A percentile compares a stretch with the other conserved stretches of the same genome.
Evolutionary conservation across 768 basidiomycete species (phyloP).

Genomic region (Cystofilobasidium bisporidii): DNA sequence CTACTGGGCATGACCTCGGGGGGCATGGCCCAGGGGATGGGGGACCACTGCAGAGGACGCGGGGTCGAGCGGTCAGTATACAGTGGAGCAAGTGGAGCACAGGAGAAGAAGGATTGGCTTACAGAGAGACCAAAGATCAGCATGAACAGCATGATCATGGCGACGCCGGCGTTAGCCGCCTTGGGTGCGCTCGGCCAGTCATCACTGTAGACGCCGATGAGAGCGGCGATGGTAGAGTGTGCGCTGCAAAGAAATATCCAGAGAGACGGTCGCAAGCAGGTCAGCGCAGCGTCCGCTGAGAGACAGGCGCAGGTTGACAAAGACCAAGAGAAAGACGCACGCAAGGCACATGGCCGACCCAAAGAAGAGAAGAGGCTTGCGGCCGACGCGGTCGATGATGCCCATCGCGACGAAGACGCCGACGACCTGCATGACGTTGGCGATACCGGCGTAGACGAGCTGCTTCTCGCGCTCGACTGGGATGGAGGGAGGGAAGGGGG

Average conservation of each 20-base stretch:
- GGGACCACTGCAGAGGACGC: too few species aligned
- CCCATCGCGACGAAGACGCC: conserved; percentile 14
- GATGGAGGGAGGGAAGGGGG: too few species aligned
- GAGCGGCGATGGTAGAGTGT: conserved; percentile 5
- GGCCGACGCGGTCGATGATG: conserved; percentile 27
- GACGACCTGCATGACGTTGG: conserved; percentile 29
- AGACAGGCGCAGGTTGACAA: too few species aligned
- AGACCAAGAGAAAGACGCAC: background rate
- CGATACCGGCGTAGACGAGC: conserved; percentile 23
- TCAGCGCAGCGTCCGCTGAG: too few species aligned
- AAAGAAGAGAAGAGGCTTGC: conserved; percentile 19
- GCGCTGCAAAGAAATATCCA: background rate
- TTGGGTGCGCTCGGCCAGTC: conserved; percentile 1
- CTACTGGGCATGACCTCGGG: background rate
- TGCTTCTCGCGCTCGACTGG: background rate
- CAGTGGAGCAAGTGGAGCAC: too few species aligned
- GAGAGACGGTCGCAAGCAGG: too few species aligned
- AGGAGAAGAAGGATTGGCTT: too few species aligned
- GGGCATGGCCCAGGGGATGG: background rate
- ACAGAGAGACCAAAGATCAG: background rate
- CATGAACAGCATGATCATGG: conserved; percentile 3
- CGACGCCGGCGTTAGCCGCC: background rate
- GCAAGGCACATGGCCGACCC: background rate
- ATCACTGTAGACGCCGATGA: background rate
- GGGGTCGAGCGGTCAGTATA: too few species aligned